These are phyloP conservation scores for Ophiosphaerella narmari DNA, from an alignment of 2,329 filamentous ascomycete genomes.

Conservation along the genomic window DNA sequence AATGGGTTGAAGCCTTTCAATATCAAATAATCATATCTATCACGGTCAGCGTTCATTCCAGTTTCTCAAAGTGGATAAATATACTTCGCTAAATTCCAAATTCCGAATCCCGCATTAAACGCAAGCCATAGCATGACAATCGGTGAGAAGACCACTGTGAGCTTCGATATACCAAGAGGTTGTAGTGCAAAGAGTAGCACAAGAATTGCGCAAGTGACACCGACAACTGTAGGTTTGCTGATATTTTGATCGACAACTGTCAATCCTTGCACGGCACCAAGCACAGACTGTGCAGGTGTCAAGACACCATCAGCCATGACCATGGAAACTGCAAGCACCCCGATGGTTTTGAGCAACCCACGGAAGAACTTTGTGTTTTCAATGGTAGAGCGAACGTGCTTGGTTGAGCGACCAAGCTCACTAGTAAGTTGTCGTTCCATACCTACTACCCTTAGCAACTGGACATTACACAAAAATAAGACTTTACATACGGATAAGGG, in stretches of 20 bases:
- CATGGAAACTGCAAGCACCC: slow-evolving; percentile 69
- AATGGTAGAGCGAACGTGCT: slow-evolving; percentile 60
- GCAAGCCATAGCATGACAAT: slow-evolving; percentile 70
- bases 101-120: slow-evolving; percentile 66
- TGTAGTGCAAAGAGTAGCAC: slow-evolving; percentile 67
- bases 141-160: slow-evolving; percentile 67
- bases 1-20: slow-evolving; percentile 60
- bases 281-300: slow-evolving; percentile 71
- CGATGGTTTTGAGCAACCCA: slow-evolving; percentile 62
- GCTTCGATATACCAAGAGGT: slow-evolving; percentile 65
- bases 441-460: slow-evolving; percentile 14
- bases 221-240: slow-evolving; percentile 62
- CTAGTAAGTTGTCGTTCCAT: slow-evolving; percentile 64
- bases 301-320: slow-evolving; percentile 70
- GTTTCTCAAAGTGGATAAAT: not conserved
- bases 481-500: slow-evolving; percentile 52
- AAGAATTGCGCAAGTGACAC: slow-evolving; percentile 67
- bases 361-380: slow-evolving; percentile 61
- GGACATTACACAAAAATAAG: not conserved
- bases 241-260: slow-evolving; percentile 64
- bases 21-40: slow-evolving; percentile 53
- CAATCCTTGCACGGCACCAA: slow-evolving; percentile 68
- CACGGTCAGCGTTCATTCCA: slow-evolving; percentile 13
- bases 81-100: slow-evolving; percentile 55
- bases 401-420: slow-evolving; percentile 59